Evolutionary conservation across 2,329 filamentous ascomycete species (phyloP), one percentile per base, ranked within the genome.

Genomic region (Aspergillus fijiensis): DNA sequence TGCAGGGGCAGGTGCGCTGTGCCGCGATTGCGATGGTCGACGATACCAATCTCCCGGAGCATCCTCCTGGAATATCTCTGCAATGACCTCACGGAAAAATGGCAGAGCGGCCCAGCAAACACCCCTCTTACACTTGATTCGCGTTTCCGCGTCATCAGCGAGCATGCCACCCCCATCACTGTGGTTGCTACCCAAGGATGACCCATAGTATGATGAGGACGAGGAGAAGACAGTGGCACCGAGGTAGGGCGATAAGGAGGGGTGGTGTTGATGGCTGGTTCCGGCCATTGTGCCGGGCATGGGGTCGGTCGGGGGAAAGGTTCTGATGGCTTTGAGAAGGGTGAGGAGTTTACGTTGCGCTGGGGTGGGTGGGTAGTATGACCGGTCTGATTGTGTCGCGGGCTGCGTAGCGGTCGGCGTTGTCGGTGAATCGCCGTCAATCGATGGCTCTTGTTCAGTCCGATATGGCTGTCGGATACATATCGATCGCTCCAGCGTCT

Each of bases 301-400:
- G 14, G 57, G 39, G 5, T 53, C 42, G 5, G 62, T 58, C 19
- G 54, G 39, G 7, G 58, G 45, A 23, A 57, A 53, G 4, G 19
- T 14, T 25, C 55, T 57, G 5, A 65, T 51, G 2, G 29, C 21
- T 4, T 55, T 25, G 21, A 65, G 51, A 7, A 65, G 57, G 23
- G 53, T 10, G 2, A 63, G 50, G 19, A 65, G 59, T 33, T 55
- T 57, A 3, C 33, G 14, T 31, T 63, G 59, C 1, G 53, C n/a
- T 1, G 48, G 25, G 0, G 55, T 52, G 4, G 61, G 54, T 14
- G 51, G 33, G 31, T 59, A 51, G 12, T n/a, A 29, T 2, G 59
- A 49, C 2, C 35, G 27, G 21, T 53, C 9, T 35, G 45, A 3
- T 10, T 50, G 14, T n/a, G 14, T 9, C 2, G 27, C n/a, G 23